phyloP scores from a whole-genome alignment of 352 stramenopile species.

The Globisporangium ultimum region DNA sequence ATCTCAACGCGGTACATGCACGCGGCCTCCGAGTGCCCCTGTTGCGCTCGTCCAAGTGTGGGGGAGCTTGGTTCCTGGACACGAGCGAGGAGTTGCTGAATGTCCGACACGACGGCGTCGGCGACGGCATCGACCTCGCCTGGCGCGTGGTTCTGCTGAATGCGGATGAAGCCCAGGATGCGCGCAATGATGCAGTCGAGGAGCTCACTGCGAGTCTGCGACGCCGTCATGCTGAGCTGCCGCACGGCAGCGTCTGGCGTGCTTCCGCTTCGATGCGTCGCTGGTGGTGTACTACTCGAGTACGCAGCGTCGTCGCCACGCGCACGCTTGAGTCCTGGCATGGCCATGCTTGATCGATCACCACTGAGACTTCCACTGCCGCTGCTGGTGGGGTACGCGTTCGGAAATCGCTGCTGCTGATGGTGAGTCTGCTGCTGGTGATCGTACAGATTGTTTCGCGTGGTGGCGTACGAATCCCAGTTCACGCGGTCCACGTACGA shows the following conservation, averaged over 20 bases:
- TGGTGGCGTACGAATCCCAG: slow-evolving; percentile 26
- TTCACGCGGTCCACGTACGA: slow-evolving; percentile 23
- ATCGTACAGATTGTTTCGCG: background rate
- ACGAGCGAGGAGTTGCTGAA: slow-evolving; percentile 52
- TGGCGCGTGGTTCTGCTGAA: slow-evolving; percentile 33
- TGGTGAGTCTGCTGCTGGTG: slow-evolving; percentile 12
- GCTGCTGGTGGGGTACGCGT: slow-evolving; percentile 2
- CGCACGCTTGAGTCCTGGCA: slow-evolving; percentile 12
- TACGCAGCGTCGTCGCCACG: background rate
- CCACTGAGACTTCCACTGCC: background rate
- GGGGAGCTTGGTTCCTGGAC: slow-evolving; percentile 33
- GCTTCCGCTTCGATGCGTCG: background rate
- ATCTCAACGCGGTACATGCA: slow-evolving; percentile 85
- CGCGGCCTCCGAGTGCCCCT: slow-evolving; percentile 50
- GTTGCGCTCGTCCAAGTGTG: slow-evolving; percentile 7
- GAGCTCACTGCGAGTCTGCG: slow-evolving; percentile 58
- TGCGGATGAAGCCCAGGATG: slow-evolving; percentile 60
- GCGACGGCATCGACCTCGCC: slow-evolving; percentile 40
- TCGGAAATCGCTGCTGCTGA: slow-evolving; percentile 12
- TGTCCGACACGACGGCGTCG: slow-evolving; percentile 54
- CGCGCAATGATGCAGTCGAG: slow-evolving; percentile 63
- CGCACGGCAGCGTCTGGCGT: slow-evolving; percentile 55
- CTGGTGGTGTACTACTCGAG: slow-evolving; percentile 1
- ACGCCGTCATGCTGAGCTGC: slow-evolving; percentile 55
- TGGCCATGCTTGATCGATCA: background rate